phyloP scores from a whole-genome alignment of 2,329 filamentous ascomycete species.

The Fusarium siculi region DNA sequence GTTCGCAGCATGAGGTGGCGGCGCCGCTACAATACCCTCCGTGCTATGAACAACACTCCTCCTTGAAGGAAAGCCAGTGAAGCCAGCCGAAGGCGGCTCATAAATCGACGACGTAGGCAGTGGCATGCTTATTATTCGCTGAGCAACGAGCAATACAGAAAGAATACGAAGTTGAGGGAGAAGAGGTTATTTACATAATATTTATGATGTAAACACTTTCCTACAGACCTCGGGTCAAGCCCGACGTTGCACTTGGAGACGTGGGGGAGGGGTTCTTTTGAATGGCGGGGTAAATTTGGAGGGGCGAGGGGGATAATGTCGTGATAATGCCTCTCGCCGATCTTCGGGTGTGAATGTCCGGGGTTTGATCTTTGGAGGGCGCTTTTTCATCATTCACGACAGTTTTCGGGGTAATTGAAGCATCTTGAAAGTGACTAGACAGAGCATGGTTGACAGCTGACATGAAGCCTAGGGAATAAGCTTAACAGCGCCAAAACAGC shows the following conservation, averaged over 20 bases:
- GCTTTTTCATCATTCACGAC: background rate
- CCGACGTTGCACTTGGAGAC: slow-evolving; percentile 2
- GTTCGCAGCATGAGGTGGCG: slow-evolving; percentile 88
- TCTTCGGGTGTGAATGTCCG: slow-evolving; percentile 16
- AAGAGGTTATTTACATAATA: slow-evolving; percentile 1
- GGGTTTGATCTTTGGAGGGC: slow-evolving; percentile 13
- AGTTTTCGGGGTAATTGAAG: background rate
- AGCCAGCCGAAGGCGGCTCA: slow-evolving; percentile 58
- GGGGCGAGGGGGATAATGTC: slow-evolving; percentile 17
- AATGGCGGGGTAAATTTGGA: slow-evolving; percentile 35
- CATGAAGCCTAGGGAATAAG: background rate
- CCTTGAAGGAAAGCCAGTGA: slow-evolving; percentile 78
- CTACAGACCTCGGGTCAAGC: slow-evolving; percentile 15
- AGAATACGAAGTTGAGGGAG: too few relatives aligned
- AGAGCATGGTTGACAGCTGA: too few relatives aligned
- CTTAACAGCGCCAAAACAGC: background rate
- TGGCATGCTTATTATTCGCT: slow-evolving; percentile 52
- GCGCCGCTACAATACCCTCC: slow-evolving; percentile 89
- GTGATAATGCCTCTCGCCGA: slow-evolving; percentile 36
- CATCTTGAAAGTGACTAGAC: background rate
- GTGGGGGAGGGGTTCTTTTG: slow-evolving; percentile 17
- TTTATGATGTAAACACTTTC: background rate
- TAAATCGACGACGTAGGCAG: slow-evolving; percentile 60
- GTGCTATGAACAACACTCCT: slow-evolving; percentile 94
- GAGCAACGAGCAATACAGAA: too few relatives aligned